Percentiles rank a stretch among this genome's conserved stretches.
These are phyloP conservation scores for Scopulariopsis brevicaulis DNA, from an alignment of 2,329 filamentous ascomycete genomes.

Conservation along the genomic window DNA sequence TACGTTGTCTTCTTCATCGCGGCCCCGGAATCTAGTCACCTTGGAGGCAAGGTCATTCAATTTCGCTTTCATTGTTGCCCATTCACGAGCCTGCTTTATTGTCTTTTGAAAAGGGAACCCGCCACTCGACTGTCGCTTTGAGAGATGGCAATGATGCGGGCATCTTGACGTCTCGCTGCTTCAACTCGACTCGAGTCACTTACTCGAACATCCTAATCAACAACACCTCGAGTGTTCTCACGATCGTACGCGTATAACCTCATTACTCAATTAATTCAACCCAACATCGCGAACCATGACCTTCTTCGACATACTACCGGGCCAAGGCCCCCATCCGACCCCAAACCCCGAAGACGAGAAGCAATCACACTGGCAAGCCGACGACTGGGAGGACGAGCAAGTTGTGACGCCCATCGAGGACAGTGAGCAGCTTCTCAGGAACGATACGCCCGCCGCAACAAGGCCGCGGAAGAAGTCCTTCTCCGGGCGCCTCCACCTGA, in stretches of 20 bases:
- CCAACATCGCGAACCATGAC: not conserved
- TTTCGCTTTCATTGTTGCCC: too few relatives aligned
- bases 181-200: not conserved
- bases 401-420: constrained; percentile 16
- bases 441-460: constrained; percentile 5
- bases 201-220: not conserved
- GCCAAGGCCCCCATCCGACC: not conserved
- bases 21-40: too few relatives aligned
- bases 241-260: not conserved
- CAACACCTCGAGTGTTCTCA: not conserved
- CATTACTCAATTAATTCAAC: not conserved
- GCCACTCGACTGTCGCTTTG: not conserved
- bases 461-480: constrained; percentile 3
- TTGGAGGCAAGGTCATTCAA: too few relatives aligned
- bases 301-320: constrained; percentile 1
- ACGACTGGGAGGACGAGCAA: constrained; percentile 39
- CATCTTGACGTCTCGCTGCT: not conserved
- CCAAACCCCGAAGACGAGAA: not conserved
- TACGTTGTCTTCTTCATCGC: too few relatives aligned
- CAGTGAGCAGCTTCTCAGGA: constrained; percentile 20
- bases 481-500: not conserved
- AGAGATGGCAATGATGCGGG: not conserved
- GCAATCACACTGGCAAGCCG: constrained; percentile 26
- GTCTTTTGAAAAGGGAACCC: not conserved
- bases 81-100: too few relatives aligned